Conservation (phyloP, 345 rosid genomes). For the Populus euphratica region DNA sequence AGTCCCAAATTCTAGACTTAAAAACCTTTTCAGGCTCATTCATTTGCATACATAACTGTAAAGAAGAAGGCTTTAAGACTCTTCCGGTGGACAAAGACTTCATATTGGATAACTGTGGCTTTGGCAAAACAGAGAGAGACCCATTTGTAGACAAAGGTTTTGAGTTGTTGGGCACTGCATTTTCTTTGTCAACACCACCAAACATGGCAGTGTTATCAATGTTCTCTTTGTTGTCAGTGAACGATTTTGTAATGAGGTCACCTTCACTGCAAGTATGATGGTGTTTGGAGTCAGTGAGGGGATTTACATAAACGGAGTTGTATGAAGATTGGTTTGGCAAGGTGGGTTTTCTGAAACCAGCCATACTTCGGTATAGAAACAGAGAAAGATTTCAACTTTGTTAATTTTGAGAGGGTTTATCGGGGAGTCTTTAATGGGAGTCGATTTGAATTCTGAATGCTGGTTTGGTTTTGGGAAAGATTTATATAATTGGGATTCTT, state of each 20-base stretch:
- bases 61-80: constrained; percentile 65
- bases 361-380: constrained; percentile 11
- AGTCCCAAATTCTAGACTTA: constrained; percentile 54
- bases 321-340: constrained; percentile 31
- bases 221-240: constrained; percentile 47
- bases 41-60: constrained; percentile 78
- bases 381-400: background rate
- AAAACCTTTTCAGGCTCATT: constrained; percentile 54
- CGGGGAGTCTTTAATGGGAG: background rate
- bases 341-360: constrained; percentile 25
- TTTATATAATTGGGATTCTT: background rate
- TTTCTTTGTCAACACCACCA: constrained; percentile 35
- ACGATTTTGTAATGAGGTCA: background rate
- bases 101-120: constrained; percentile 29
- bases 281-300: constrained; percentile 37
- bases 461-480: background rate
- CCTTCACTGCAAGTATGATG: constrained; percentile 38
- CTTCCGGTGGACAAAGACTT: constrained; percentile 56
- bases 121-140: constrained; percentile 26
- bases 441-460: background rate
- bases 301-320: constrained; percentile 37
- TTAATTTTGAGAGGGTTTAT: background rate
- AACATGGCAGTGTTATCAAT: constrained; percentile 13
- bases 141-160: constrained; percentile 44
- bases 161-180: constrained; percentile 30